Evolutionary conservation across 345 rosid species (phyloP).

Genomic region (Moringa oleifera): DNA sequence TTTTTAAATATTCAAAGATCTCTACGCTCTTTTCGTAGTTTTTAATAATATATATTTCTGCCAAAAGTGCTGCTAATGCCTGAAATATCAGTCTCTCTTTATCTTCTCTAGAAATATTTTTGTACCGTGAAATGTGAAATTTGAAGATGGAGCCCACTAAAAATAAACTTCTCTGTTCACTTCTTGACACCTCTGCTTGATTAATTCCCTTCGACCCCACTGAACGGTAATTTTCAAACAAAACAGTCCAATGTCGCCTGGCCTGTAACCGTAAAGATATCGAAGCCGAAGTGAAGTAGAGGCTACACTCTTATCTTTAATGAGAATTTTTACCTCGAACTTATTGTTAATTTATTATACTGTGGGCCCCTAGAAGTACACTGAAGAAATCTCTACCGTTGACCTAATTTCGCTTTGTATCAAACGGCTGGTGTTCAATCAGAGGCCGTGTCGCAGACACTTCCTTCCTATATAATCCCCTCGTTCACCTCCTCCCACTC

Average conservation of each 20-base stretch:
- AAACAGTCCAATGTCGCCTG: too few species aligned
- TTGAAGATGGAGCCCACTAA: too few species aligned
- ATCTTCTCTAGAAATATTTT: neutral
- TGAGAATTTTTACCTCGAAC: neutral
- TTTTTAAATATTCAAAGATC: conserved; percentile 13
- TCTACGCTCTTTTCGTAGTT: neutral
- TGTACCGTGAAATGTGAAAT: too few species aligned
- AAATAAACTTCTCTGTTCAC: too few species aligned
- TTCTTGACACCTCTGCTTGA: too few species aligned
- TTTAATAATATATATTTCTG: neutral
- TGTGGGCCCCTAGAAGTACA: neutral
- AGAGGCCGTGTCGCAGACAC: conserved; percentile 1
- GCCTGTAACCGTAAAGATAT: too few species aligned
- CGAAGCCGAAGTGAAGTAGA: too few species aligned
- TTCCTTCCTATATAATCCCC: conserved; percentile 21
- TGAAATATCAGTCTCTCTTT: neutral
- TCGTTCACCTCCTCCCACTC: neutral
- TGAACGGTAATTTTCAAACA: too few species aligned
- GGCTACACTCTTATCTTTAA: neutral
- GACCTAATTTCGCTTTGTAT: neutral
- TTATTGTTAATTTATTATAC: neutral
- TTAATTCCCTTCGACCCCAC: too few species aligned
- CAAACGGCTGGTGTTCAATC: conserved; percentile 15
- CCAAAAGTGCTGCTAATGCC: neutral
- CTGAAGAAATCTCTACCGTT: neutral